Conservation (phyloP, 2,329 filamentous ascomycete species). For the Hymenoscyphus occultus region DNA sequence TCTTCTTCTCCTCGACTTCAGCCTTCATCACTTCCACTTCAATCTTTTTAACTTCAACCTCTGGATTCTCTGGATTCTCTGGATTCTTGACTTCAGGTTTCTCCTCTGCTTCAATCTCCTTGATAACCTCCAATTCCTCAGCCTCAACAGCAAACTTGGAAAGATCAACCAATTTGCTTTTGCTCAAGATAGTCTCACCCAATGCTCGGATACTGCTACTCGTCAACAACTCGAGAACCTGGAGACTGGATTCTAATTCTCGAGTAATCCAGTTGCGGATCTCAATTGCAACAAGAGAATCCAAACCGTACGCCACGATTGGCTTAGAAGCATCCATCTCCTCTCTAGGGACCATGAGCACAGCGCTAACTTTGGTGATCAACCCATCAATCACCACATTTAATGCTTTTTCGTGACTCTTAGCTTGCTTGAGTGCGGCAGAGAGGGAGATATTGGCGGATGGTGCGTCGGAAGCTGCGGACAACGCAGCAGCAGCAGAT, state of each 20-base stretch:
- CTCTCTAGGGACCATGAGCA: slow-evolving; percentile 47
- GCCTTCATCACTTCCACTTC: neutral
- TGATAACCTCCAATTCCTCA: neutral
- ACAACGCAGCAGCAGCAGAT: slow-evolving; percentile 7
- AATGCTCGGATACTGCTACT: slow-evolving; percentile 30
- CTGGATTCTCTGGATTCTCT: neutral
- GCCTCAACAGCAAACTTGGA: neutral
- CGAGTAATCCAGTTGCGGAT: slow-evolving; percentile 41
- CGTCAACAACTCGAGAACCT: slow-evolving; percentile 30
- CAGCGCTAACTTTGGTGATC: slow-evolving; percentile 45
- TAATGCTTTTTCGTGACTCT: slow-evolving; percentile 22
- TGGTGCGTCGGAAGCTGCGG: slow-evolving; percentile 5
- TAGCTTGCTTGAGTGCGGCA: slow-evolving; percentile 14
- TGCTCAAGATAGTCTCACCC: slow-evolving; percentile 28
- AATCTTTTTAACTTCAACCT: neutral
- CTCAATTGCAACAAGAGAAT: slow-evolving; percentile 29
- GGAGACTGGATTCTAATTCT: slow-evolving; percentile 26
- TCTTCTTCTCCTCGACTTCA: neutral
- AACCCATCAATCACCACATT: slow-evolving; percentile 39
- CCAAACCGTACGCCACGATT: slow-evolving; percentile 35
- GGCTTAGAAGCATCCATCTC: slow-evolving; percentile 44
- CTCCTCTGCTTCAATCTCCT: neutral
- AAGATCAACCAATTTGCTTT: slow-evolving; percentile 25
- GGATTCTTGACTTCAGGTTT: neutral
- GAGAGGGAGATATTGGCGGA: slow-evolving; percentile 17